phyloP scores from a whole-genome alignment of 2,329 filamentous ascomycete genomes.

The Aspergillus candidus region DNA sequence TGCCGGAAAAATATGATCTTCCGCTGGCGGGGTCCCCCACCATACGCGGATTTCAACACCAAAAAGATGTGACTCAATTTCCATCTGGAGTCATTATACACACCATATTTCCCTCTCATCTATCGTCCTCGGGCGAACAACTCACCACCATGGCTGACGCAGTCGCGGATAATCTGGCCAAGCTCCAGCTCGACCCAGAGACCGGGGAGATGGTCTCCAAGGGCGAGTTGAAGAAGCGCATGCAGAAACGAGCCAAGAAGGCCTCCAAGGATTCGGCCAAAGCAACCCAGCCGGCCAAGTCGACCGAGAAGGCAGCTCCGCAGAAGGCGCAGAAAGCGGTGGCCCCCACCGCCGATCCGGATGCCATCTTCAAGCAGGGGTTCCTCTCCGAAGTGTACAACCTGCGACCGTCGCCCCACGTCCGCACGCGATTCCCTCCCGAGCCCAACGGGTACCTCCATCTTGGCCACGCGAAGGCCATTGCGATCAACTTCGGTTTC shows the following conservation, averaged over 20 bases:
- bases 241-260: constrained; percentile 21
- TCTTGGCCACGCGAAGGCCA: constrained; percentile 91
- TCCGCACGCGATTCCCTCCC: constrained; percentile 68
- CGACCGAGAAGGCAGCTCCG: constrained; percentile 43
- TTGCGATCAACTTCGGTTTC: constrained; percentile 94
- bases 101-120: too few relatives aligned
- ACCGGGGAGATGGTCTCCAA: constrained; percentile 22
- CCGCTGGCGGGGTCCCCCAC: too few relatives aligned
- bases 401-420: constrained; percentile 50
- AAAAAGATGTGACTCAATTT: too few relatives aligned
- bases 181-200: constrained; percentile 18
- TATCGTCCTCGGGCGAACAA: not conserved
- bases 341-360: constrained; percentile 36
- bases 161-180: constrained; percentile 12
- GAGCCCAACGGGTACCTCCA: constrained; percentile 93
- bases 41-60: too few relatives aligned
- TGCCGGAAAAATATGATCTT: too few relatives aligned
- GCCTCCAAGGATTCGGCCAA: constrained; percentile 24
- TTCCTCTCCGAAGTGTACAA: constrained; percentile 69
- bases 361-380: constrained; percentile 73
- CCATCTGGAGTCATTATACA: too few relatives aligned
- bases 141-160: constrained; percentile 15
- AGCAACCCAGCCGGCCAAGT: constrained; percentile 26
- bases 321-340: constrained; percentile 23
- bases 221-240: constrained; percentile 24